Evolutionary conservation across 1,139 yeast genomes (phyloP), one percentile per base, ranked within the genome.

Genomic region (Scheffersomyces quercinus): DNA sequence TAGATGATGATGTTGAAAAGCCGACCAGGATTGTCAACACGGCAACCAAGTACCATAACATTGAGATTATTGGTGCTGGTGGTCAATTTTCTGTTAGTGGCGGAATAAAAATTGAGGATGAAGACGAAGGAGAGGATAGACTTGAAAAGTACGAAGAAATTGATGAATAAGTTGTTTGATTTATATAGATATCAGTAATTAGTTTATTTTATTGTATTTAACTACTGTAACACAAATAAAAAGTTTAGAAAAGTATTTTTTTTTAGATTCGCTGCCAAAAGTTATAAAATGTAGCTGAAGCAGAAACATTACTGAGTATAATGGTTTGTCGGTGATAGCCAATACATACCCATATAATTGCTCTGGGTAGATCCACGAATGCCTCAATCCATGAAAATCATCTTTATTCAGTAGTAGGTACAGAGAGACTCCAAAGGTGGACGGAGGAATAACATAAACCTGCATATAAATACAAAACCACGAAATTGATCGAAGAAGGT

Each of bases 61-160:
- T 93, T 58, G 59, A 72, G 35, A 53, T 82, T 44, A 79, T 87
- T 49, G 93, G 95, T 20, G 95, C 95, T 37, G 99, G 99, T 47
- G 99, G 98, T 13, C 99, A 95, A 67, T 93, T 89, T 58, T 85
- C 95, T 42, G 85, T 90, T 4, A 79, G 93, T 60, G 97, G 90
- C 34, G 97, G 97, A 41, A 65, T 77, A 3, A 79, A 79, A 54
- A 70, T 88, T 40, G 73, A 73, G 20, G 86, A 82, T 40, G 88
- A 85, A 56, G 84, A 77, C 37, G 67, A 73, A 29, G 77, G 66
- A 1, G 89, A 84, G 52, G 80, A 79, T 46, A 79, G 93, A 64
- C 54, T 69, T 36, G 83, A 79, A 31, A 75, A 73, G 49, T 74
- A 73, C 50, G 78, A 73, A 39, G 76, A 72, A 14, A 54, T 72